Evolutionary conservation across 176 grass and related monocot species (phyloP), one percentile per base, ranked within the genome.

Genomic region (Elymus sibiricus): DNA sequence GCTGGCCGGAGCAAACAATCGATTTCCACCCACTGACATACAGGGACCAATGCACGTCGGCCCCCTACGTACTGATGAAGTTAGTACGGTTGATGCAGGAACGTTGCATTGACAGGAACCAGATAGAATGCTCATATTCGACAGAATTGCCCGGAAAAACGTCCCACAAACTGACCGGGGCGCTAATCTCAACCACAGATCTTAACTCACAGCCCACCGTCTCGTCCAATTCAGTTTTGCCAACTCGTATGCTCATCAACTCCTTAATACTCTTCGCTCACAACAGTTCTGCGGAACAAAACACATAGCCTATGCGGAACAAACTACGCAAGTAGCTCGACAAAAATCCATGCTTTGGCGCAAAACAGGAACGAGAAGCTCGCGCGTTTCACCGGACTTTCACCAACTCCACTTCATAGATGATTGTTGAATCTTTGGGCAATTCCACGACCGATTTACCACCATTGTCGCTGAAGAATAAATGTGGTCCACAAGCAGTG

Each of bases 321-420:
- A 79, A 64, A 73, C 11, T 66, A 40, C 4, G 1, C 73, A 44
- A 46, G 3, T 43, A 56, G 60, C 11, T 68, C 14, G 27, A 81
- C 21, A 85, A 42, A 83, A 79, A 42, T 42, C 11, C 56, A 46
- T 14, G 35, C 31, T 27, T 74, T 0, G 12, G 29, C 40, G 6
- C 16, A 73, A 2, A 25, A 19, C 32, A 74, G 16, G 19, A 49
- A 34, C 68, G 9, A 31, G 25, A 79, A 75, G 32, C 10, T 19
- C 0, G 0, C 37, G 16, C 49, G 77, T 79, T 34, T 84, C 74
- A 91, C 72, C 83, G 68, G 35, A 95, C 91, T 64, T 88, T 87
- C 38, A 88, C 76, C 65, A 98, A 74, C 79, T 95, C 94, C 16
- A 98, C 85, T 75, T 98, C 92, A 63, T 95, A 98, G 24, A 92